These are phyloP conservation scores for Wallacemonas sp. DNA, from an alignment of 208 protist genomes.

Conservation along the genomic window DNA sequence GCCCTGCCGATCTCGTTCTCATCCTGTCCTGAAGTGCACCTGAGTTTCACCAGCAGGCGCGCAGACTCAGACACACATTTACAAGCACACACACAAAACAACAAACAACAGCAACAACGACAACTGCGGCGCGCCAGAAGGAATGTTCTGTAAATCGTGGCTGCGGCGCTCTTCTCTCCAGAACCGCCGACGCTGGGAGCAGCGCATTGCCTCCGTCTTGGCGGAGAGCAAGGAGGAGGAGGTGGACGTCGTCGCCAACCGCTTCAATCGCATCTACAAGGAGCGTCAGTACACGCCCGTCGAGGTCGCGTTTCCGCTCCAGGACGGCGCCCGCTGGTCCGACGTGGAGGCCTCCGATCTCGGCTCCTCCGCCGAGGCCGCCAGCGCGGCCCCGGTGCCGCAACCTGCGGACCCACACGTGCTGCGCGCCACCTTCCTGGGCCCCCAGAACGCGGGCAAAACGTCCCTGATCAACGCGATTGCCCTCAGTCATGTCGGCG, in stretches of 20 bases:
- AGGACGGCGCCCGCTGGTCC: slow-evolving; percentile 41
- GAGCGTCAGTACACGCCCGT: slow-evolving; percentile 83
- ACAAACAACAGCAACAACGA: too few species aligned
- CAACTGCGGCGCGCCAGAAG: not conserved
- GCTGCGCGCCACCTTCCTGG: slow-evolving; percentile 68
- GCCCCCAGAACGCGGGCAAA: slow-evolving; percentile 88
- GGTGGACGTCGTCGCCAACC: slow-evolving; percentile 65
- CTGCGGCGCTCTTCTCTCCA: slow-evolving; percentile 41
- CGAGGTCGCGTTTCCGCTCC: slow-evolving; percentile 77
- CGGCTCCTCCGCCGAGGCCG: not conserved
- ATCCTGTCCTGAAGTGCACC: too few species aligned
- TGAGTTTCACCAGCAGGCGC: too few species aligned
- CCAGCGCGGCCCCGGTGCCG: not conserved
- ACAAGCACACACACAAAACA: too few species aligned
- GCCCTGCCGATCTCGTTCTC: too few species aligned
- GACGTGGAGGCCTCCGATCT: slow-evolving; percentile 13
- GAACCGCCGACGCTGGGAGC: slow-evolving; percentile 84
- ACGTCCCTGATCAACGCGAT: slow-evolving; percentile 89
- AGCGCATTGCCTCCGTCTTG: slow-evolving; percentile 78
- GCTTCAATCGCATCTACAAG: slow-evolving; percentile 86
- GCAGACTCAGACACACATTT: too few species aligned
- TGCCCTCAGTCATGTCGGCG: slow-evolving; percentile 78
- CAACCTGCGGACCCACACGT: slow-evolving; percentile 52
- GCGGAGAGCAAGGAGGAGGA: slow-evolving; percentile 54
- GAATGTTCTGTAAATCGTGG: not conserved